These are phyloP conservation scores for Emiliania huxleyi DNA, from an alignment of 78 protist species.

Conservation along the genomic window DNA sequence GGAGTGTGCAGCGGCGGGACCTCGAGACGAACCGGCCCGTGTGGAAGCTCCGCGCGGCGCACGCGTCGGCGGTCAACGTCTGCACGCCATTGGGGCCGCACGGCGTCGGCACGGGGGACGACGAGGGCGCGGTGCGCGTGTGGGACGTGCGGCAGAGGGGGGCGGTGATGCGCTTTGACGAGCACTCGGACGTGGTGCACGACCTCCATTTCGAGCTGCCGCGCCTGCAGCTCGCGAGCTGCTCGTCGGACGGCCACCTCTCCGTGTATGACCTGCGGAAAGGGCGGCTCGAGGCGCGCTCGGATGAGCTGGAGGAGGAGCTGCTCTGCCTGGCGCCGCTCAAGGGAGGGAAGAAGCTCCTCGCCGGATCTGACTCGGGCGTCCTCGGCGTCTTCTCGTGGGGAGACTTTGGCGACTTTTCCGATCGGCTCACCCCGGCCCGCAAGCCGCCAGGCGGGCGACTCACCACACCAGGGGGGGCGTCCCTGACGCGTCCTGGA, in stretches of 20 bases:
- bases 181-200: background rate
- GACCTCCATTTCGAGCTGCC: background rate
- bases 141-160: conserved; percentile 16
- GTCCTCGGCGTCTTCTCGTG: conserved; percentile 29
- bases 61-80: conserved; percentile 16
- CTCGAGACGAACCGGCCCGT: background rate
- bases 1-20: background rate
- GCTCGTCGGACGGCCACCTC: conserved; percentile 52
- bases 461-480: too few relatives aligned
- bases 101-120: conserved; percentile 35
- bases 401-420: conserved; percentile 49
- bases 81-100: background rate
- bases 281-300: background rate
- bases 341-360: conserved; percentile 23
- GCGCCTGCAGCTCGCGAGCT: background rate
- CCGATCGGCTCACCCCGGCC: conserved; percentile 9
- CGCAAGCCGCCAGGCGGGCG: too few relatives aligned
- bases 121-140: conserved; percentile 15
- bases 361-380: conserved; percentile 57
- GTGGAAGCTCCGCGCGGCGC: background rate
- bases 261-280: conserved; percentile 25
- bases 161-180: background rate
- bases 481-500: too few relatives aligned
- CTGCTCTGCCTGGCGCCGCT: conserved; percentile 40
- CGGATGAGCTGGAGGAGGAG: conserved; percentile 60